Base-by-base conservation (phyloP, 495 filamentous ascomycete species). In the Xylaria telfairii region DNA sequence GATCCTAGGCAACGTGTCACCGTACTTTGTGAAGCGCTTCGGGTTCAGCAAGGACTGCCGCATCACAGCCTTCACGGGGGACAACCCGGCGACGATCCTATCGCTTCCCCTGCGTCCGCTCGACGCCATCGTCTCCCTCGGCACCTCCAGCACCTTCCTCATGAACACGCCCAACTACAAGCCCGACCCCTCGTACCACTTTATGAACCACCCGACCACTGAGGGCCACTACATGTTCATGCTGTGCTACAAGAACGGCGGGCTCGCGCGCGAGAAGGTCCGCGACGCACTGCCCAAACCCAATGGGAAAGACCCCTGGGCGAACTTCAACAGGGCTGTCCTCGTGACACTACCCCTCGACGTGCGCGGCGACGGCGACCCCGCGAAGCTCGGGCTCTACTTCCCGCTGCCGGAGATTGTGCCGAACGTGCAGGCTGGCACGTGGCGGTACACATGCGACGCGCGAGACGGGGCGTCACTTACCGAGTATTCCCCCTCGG, bases 221-320 rank as follows among this genome's bases (percentile, higher is more conserved):
- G 82, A 89, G 6, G 91, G 91, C 4, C 85, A 95, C 51, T 93
- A 93, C 82, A 94, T 99, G 95, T 99, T 99, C 81, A 99, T 99
- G 96, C 91, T 99, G 37, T 99, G 96, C 85, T 99, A 98, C 85
- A 98, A 98, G 81, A 99, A 99, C 83, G 96, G 96, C 69, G 93
- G 93, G 0, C 87, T 98, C 0, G 96, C 96, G 0, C 92, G 96
- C 54, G 96, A 99, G 78, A 88, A 92, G 60, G 87, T 97, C 67
- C 91, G 95, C 39, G 92, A 99, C 77, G 85, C 80, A 73, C 78
- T 87, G 5, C 82, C 84, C 73, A 81, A 73, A 59, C 78, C 85
- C 6, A 70, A 82, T 15, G 77, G 76, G 8, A 49, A 80, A 4
- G 87, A 90, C 59, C 78, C 85, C 30, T 98, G 96, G 96, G 86